Base-by-base conservation (phyloP, 2,329 filamentous ascomycete species). In the Talaromyces sp. region DNA sequence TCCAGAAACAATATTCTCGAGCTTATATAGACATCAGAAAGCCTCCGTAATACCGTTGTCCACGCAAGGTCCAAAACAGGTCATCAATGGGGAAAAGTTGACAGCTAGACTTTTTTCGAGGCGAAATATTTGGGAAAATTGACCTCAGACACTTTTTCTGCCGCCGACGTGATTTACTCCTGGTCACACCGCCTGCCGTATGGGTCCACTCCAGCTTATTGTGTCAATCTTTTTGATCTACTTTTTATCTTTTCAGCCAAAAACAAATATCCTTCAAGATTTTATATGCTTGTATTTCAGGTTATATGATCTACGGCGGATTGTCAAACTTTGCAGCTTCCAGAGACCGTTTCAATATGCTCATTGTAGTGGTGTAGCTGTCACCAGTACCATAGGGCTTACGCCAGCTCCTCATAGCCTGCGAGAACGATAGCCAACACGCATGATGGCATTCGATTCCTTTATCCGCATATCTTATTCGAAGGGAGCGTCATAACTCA, bases 1-100 rank as follows among this genome's bases (percentile, higher is more conserved):
- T 76, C 57, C 69, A 66, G 65, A 22, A 35, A 37, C 17, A 11
- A 17, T 36, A 4, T 6, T 21, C 28, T 25, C 21, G 33, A 37
- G 10, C 9, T 15, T 52, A 37, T 36, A 52, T n/a, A 19, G 19
- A 25, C 48, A 36, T 28, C 31, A 51, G 35, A 39, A 11, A 15
- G 43, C 3, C 7, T 37, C n/a, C 6, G 17, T 4, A 48, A 21
- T 6, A 13, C 3, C 17, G 28, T 13, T 13, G 22, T 17, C 22
- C 21, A 45, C 22, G 10, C 41, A 9, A n/a, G 9, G 10, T 19
- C 17, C 21, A 9, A 22, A n/a, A 39, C 3, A 31, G 40, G 36
- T 17, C 15, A 28, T 8, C 53, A 35, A 56, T 48, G 25, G 41
- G 33, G 17, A 39, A 31, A 15, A 8, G 31, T 46, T 31, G n/a